Evolutionary conservation across 257 asterid genomes (phyloP), one percentile per base, ranked within the genome.

Genomic region (Solanum sejunctum): DNA sequence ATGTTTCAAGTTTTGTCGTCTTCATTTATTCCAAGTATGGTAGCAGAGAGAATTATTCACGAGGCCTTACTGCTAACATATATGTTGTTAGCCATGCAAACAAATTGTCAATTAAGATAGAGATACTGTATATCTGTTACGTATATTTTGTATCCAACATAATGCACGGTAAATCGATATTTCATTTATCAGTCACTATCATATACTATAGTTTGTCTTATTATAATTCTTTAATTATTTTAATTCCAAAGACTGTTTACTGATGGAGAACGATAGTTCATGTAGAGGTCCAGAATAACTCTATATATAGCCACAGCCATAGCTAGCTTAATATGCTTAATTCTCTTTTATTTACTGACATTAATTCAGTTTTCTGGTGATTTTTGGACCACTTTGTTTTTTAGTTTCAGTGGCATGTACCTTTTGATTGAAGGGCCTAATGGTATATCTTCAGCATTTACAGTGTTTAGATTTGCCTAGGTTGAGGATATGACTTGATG

Each of bases 361-460:
- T 75, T 49, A 69, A 69, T 23, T 75, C 41, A 47, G 13, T 13
- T 49, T 49, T 39, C 60, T 67, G 17, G 15, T 21, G 21, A 41
- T n/a, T 83, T 75, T 75, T 90, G 92, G 93, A 87, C 93, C 93
- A 92, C 93, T 60, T 75, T 72, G 43, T 13, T 21, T 8, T 51
- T 83, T 39, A 85, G 85, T 79, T 52, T 86, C 89, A 87, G 90
- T 90, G 94, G 84, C 58, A 88, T 49, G 91, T 89, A 41, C 92
- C 89, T 89, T 86, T 90, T 85, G 89, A 23, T 23, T 49, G 23
- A 21, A 2, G 79, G 87, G 83, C 66, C 84, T 63, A 84, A 84
- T 12, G 45, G 36, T 83, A 61, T 57, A 63, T 82, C 85, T 85
- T 32, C 84, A 73, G 51, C 49, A 20, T 39, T 85, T 21, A 88